Conservation (phyloP, 140 eudicot genomes). For the Anethum foeniculum region DNA sequence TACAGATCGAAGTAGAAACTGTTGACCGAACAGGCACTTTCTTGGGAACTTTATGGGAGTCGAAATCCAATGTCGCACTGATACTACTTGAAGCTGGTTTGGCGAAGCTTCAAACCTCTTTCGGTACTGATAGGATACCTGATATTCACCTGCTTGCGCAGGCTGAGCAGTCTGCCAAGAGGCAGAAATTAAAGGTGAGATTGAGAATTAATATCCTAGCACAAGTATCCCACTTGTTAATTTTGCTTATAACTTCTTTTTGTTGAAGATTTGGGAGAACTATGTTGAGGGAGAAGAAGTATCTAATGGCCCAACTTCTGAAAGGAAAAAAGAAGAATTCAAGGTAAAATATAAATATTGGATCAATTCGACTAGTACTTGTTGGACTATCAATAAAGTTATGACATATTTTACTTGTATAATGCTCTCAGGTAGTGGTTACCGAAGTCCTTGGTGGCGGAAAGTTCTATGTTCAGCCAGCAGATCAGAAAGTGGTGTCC, state of each 20-base stretch:
- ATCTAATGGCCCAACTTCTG: conserved; percentile 53
- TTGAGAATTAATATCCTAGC: not conserved
- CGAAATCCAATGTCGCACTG: conserved; percentile 53
- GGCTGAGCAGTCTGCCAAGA: conserved; percentile 90
- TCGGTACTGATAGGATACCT: conserved; percentile 70
- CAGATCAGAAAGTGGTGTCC: conserved; percentile 67
- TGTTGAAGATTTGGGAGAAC: conserved; percentile 80
- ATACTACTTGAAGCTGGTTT: conserved; percentile 82
- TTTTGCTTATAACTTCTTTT: conserved; percentile 15
- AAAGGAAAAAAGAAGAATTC: conserved; percentile 67
- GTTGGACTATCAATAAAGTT: not conserved
- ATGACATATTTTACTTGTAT: not conserved
- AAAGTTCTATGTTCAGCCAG: conserved; percentile 77
- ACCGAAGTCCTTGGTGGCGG: conserved; percentile 95
- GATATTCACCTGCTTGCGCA: conserved; percentile 81
- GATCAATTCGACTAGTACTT: not conserved
- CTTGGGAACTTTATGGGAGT: conserved; percentile 90
- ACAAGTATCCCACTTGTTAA: not conserved
- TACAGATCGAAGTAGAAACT: conserved; percentile 90
- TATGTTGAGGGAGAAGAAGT: conserved; percentile 96
- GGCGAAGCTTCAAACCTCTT: conserved; percentile 81
- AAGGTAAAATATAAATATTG: conserved; percentile 38
- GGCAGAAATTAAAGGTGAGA: conserved; percentile 71
- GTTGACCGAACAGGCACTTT: conserved; percentile 98
- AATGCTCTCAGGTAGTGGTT: conserved; percentile 46